A percentile compares a stretch with the other conserved stretches of the same genome.
Conservation (phyloP, 306 rosid genomes). For the Medicago lupulina region DNA sequence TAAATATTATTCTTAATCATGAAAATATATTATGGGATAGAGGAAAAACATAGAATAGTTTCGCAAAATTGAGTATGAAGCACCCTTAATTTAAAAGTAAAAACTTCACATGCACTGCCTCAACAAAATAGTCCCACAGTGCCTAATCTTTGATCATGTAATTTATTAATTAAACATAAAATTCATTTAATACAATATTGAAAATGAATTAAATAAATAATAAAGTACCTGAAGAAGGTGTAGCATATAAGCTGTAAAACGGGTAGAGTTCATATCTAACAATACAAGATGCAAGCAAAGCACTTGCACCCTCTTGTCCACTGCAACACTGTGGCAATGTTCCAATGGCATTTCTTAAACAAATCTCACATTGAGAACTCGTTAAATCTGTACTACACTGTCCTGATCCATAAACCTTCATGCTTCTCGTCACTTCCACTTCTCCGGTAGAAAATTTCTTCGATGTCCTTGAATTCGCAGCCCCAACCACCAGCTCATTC, state of each 20-base stretch:
- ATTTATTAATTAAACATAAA: too few relatives aligned
- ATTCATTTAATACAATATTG: too few relatives aligned
- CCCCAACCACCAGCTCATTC: slow-evolving; percentile 27
- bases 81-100: too few relatives aligned
- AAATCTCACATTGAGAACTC: slow-evolving; percentile 18
- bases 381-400: slow-evolving; percentile 40
- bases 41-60: too few relatives aligned
- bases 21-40: too few relatives aligned
- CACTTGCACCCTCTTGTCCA: slow-evolving; percentile 30
- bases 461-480: slow-evolving; percentile 19
- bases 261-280: slow-evolving; percentile 42
- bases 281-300: slow-evolving; percentile 40
- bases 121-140: too few relatives aligned
- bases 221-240: slow-evolving; percentile 4
- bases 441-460: slow-evolving; percentile 42
- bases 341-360: slow-evolving; percentile 33
- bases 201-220: background rate
- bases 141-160: too few relatives aligned
- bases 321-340: slow-evolving; percentile 30
- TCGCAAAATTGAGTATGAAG: too few relatives aligned
- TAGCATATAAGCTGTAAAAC: slow-evolving; percentile 16
- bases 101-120: too few relatives aligned
- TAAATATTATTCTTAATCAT: too few relatives aligned
- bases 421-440: background rate
- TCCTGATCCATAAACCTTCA: slow-evolving; percentile 39